phyloP scores from a whole-genome alignment of 2,329 filamentous ascomycete genomes.

The Lasiodiplodia theobromae region DNA sequence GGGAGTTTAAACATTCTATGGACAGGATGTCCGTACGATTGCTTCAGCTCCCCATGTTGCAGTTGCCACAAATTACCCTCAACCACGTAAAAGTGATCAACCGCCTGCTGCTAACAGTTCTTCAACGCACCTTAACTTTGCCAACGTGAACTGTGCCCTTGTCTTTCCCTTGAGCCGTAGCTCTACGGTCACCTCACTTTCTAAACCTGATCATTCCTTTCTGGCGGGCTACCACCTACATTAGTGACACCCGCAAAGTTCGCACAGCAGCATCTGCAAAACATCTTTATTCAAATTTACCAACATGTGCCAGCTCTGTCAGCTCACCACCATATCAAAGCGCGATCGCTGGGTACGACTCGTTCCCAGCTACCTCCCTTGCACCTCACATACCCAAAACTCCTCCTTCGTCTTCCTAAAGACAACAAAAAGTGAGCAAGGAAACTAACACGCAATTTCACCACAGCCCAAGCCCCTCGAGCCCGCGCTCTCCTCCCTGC shows the following conservation, averaged over 20 bases:
- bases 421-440: background rate
- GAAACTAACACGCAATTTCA: background rate
- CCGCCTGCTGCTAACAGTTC: background rate
- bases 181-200: background rate
- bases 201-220: background rate
- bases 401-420: too few relatives aligned
- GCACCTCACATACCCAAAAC: background rate
- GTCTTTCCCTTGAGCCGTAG: too few relatives aligned
- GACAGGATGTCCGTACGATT: background rate
- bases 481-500: conserved; percentile 7
- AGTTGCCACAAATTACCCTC: background rate
- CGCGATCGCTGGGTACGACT: conserved; percentile 28
- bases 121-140: background rate
- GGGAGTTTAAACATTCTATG: background rate
- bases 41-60: background rate
- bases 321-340: conserved; percentile 7
- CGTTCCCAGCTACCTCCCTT: background rate
- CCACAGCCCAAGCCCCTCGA: conserved; percentile 28
- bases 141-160: background rate
- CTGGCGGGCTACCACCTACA: background rate
- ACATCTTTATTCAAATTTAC: too few relatives aligned
- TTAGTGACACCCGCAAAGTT: background rate
- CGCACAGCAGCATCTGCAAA: background rate
- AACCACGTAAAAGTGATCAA: background rate
- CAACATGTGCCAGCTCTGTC: conserved; percentile 28